Conservation (phyloP, 1,139 yeast genomes). For the Hyphopichia burtonii region DNA sequence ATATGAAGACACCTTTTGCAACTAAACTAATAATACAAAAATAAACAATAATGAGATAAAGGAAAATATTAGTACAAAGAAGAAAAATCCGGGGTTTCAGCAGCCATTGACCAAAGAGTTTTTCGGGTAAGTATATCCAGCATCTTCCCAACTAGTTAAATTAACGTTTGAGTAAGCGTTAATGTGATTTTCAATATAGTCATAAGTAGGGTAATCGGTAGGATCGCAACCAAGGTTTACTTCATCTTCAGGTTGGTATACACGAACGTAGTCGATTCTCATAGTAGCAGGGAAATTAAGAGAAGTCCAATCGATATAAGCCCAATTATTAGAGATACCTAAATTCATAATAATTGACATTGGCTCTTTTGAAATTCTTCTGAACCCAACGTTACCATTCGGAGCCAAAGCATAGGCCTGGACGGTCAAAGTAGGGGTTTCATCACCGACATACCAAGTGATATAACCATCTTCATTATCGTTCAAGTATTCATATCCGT, state of each 20-base stretch:
- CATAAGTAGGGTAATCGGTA: slow-evolving; percentile 64
- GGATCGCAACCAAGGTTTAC: slow-evolving; percentile 74
- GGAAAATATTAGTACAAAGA: background rate
- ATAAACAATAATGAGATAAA: background rate
- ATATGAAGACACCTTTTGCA: no score
- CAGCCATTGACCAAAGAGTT: slow-evolving; percentile 16
- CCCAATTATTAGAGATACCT: slow-evolving; percentile 82
- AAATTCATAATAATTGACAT: slow-evolving; percentile 77
- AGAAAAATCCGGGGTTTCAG: background rate
- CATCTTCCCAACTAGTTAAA: slow-evolving; percentile 61
- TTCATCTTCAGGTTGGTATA: slow-evolving; percentile 66
- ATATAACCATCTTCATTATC: slow-evolving; percentile 68
- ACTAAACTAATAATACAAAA: background rate
- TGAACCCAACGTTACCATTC: slow-evolving; percentile 78
- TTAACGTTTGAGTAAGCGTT: slow-evolving; percentile 64
- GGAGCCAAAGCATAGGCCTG: slow-evolving; percentile 68
- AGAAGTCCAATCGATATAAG: slow-evolving; percentile 75
- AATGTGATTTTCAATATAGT: slow-evolving; percentile 64
- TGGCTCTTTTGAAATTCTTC: slow-evolving; percentile 78
- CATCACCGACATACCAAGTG: slow-evolving; percentile 77
- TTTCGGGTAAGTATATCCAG: slow-evolving; percentile 68
- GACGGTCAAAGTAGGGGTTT: slow-evolving; percentile 58
- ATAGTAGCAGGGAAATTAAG: slow-evolving; percentile 66
- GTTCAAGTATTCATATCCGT: slow-evolving; percentile 74
- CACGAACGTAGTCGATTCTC: slow-evolving; percentile 72